Percentiles rank a stretch among this genome's conserved stretches.
Conservation (phyloP, 179 eudicot genomes). For the Heliamphora pulchella region DNA sequence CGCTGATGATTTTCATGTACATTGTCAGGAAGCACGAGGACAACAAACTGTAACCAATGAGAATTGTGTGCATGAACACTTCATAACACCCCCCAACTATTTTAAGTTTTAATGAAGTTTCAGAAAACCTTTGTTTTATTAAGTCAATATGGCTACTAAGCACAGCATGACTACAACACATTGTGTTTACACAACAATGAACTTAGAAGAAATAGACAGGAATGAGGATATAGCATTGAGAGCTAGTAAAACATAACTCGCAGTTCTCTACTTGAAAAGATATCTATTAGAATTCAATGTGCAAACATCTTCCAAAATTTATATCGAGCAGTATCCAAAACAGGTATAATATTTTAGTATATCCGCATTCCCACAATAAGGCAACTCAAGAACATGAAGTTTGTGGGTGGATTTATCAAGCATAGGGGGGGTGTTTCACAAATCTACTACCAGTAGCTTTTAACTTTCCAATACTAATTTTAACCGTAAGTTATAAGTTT, state of each 20-base stretch:
- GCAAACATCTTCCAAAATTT: no score
- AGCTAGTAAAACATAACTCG: no score
- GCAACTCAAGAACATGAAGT: not conserved
- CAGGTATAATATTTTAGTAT: not conserved
- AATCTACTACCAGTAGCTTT: no score
- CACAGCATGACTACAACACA: not conserved
- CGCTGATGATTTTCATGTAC: not conserved
- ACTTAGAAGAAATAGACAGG: no score
- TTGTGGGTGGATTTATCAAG: not conserved
- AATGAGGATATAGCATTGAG: no score
- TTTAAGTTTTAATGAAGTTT: no score
- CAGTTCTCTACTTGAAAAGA: no score
- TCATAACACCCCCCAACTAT: not conserved
- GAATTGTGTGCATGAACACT: not conserved
- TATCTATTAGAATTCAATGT: no score
- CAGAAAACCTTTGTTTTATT: not conserved
- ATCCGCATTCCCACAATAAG: not conserved
- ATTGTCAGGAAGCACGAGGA: constrained; percentile 6
- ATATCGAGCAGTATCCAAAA: no score
- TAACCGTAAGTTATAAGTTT: no score
- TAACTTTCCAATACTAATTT: no score
- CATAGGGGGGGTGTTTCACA: no score
- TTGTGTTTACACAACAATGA: not conserved
- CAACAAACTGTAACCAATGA: not conserved
- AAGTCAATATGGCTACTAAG: not conserved